These are phyloP conservation scores for Limnanthes douglasii DNA, from an alignment of 345 rosid species.

Conservation along the genomic window DNA sequence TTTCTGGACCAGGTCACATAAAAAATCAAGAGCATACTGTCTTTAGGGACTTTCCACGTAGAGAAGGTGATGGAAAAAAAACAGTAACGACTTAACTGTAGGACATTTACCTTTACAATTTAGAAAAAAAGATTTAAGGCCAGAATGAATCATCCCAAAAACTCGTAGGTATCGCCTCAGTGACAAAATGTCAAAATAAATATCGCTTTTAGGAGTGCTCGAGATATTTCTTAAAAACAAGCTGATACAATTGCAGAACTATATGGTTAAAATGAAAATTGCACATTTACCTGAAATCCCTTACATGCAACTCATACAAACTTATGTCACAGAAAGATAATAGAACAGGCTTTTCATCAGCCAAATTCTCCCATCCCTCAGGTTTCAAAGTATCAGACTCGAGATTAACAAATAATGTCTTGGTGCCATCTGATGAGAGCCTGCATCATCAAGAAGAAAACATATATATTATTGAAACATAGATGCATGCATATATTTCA, in stretches of 20 bases:
- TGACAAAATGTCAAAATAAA: too few relatives aligned
- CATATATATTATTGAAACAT: slow-evolving; percentile 1
- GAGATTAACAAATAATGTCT: slow-evolving; percentile 63
- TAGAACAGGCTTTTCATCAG: slow-evolving; percentile 46
- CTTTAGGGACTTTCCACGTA: too few relatives aligned
- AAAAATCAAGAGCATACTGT: too few relatives aligned
- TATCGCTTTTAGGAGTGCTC: too few relatives aligned
- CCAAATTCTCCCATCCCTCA: slow-evolving; percentile 69
- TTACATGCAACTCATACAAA: slow-evolving; percentile 83
- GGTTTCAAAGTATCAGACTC: slow-evolving; percentile 48
- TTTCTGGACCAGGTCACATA: too few relatives aligned
- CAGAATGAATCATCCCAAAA: too few relatives aligned
- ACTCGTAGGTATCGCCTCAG: too few relatives aligned
- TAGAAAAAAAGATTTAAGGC: too few relatives aligned
- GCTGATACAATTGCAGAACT: slow-evolving; percentile 6
- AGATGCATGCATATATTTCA: not conserved
- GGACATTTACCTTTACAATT: too few relatives aligned
- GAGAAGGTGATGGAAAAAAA: too few relatives aligned
- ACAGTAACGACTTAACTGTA: too few relatives aligned
- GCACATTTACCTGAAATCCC: slow-evolving; percentile 75
- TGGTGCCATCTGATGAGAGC: slow-evolving; percentile 74
- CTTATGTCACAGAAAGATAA: slow-evolving; percentile 59
- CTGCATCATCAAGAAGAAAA: slow-evolving; percentile 29
- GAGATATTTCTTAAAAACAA: too few relatives aligned
- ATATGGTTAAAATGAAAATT: slow-evolving; percentile 1